Evolutionary conservation across 495 filamentous ascomycete genomes (phyloP).

Genomic region (Penicillium maclennaniae): DNA sequence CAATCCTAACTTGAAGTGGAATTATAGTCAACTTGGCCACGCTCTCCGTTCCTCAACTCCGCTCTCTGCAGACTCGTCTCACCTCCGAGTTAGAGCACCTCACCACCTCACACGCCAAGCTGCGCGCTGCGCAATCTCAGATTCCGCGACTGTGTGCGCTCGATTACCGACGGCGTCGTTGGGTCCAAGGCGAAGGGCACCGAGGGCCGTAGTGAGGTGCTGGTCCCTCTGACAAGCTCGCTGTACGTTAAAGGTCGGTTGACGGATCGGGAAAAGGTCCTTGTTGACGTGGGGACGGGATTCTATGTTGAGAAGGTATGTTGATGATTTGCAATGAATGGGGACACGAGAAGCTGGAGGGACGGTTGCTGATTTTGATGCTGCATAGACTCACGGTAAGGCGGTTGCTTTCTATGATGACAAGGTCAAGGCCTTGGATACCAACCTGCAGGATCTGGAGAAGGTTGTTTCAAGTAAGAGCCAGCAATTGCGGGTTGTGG

Average conservation of each 20-base stretch:
- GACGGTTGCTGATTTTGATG: neutral
- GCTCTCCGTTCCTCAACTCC: constrained; percentile 55
- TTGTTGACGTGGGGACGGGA: constrained; percentile 94
- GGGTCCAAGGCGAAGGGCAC: constrained; percentile 37
- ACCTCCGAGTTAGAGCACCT: constrained; percentile 94
- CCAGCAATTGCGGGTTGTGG: constrained; percentile 76
- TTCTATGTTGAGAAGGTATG: constrained; percentile 92
- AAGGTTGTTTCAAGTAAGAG: constrained; percentile 80
- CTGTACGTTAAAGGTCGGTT: constrained; percentile 88
- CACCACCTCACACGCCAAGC: constrained; percentile 79
- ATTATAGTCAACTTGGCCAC: constrained; percentile 59
- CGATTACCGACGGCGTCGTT: constrained; percentile 59
- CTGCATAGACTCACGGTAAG: constrained; percentile 56
- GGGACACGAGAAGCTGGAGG: neutral
- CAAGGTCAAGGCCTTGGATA: constrained; percentile 76
- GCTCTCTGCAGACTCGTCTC: constrained; percentile 83
- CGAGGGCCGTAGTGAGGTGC: constrained; percentile 51
- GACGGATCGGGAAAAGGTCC: constrained; percentile 70
- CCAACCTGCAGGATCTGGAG: constrained; percentile 81
- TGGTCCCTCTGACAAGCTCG: constrained; percentile 88
- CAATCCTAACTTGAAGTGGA: neutral
- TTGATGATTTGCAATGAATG: neutral
- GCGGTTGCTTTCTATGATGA: constrained; percentile 79
- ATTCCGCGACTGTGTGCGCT: constrained; percentile 82
- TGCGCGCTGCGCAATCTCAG: constrained; percentile 84